Evolutionary conservation across 2,329 filamentous ascomycete species (phyloP), one percentile per base, ranked within the genome.

Genomic region (Fusarium sp.): DNA sequence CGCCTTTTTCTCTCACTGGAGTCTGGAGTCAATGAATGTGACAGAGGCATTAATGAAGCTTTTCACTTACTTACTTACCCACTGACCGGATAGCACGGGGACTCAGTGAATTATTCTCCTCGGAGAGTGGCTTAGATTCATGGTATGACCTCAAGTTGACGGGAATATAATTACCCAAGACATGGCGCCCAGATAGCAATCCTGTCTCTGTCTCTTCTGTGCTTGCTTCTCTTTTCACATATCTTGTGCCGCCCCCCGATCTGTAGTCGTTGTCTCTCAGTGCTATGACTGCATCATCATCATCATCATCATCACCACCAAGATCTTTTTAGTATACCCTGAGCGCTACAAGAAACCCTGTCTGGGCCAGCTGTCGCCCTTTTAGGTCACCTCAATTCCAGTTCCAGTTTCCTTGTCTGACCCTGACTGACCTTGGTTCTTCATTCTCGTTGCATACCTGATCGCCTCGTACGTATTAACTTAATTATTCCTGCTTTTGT

Each of bases 341-440:
- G 39, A 68, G 65, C 65, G 64, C 50, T 51, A 37, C 59, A 40
- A 65, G 33, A 56, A 68, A 37, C 61, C 59, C 50, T 65, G 64
- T 56, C 58, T 59, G 40, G 43, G 63, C 31, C 15, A 46, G n/a
- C 27, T 42, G 46, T 58, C 31, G 23, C 51, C 43, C 27, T 27
- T 60, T 56, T 53, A 47, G 63, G 63, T 41, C 45, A 54, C 40
- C 36, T 54, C 51, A 49, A 29, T 47, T 45, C 47, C 39, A 41
- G 53, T 62, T 48, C 58, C 40, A 41, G 54, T 58, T 58, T 49
- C 58, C 45, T 55, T 47, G 54, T 46, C 53, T 39, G 45, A 59
- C 41, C 21, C 25, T 27, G 11, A 3, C 29, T 14, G 11, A 31
- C 48, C 45, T 60, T 48, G 41, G 27, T 23, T 46, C 20, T 59